phyloP scores from a whole-genome alignment of 768 basidiomycete genomes.

The Leccinellum albellum region DNA sequence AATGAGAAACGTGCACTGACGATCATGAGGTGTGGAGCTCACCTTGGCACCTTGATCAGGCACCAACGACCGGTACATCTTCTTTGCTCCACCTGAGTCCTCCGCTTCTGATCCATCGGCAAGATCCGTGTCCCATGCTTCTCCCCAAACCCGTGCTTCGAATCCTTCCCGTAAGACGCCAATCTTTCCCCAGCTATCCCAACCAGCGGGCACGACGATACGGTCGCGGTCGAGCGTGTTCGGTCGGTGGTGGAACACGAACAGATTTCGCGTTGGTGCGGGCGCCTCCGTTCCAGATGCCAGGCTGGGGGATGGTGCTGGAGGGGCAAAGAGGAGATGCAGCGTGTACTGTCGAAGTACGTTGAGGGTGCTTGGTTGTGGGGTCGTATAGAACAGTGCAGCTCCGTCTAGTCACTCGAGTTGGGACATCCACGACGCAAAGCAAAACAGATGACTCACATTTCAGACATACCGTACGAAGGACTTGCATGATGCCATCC shows the following conservation, averaged over 20 bases:
- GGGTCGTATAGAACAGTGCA: constrained; percentile 86
- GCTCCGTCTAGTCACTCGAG: constrained; percentile 71
- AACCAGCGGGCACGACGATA: constrained; percentile 89
- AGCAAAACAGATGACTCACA: constrained; percentile 52
- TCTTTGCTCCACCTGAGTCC: constrained; percentile 54
- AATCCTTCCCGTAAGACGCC: constrained; percentile 87
- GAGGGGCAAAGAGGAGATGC: constrained; percentile 59
- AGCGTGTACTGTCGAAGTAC: constrained; percentile 80
- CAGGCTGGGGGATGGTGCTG: constrained; percentile 50
- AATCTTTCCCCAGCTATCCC: constrained; percentile 99
- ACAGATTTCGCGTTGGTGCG: constrained; percentile 66
- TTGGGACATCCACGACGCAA: background rate
- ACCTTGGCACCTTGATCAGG: constrained; percentile 76
- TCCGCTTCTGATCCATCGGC: constrained; percentile 39
- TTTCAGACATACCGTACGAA: constrained; percentile 87
- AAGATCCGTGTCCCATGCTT: constrained; percentile 75
- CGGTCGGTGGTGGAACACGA: constrained; percentile 83
- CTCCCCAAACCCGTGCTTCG: constrained; percentile 75
- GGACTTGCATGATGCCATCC: constrained; percentile 92
- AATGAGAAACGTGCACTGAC: background rate
- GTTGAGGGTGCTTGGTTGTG: constrained; percentile 68
- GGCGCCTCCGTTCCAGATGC: constrained; percentile 33
- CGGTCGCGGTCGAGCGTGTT: constrained; percentile 92
- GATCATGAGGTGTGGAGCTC: constrained; percentile 13
- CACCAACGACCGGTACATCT: constrained; percentile 66